Percentiles rank a stretch among this genome's conserved stretches.
Evolutionary conservation across 2,329 filamentous ascomycete species (phyloP).

Genomic region (Clarireedia hainanense): DNA sequence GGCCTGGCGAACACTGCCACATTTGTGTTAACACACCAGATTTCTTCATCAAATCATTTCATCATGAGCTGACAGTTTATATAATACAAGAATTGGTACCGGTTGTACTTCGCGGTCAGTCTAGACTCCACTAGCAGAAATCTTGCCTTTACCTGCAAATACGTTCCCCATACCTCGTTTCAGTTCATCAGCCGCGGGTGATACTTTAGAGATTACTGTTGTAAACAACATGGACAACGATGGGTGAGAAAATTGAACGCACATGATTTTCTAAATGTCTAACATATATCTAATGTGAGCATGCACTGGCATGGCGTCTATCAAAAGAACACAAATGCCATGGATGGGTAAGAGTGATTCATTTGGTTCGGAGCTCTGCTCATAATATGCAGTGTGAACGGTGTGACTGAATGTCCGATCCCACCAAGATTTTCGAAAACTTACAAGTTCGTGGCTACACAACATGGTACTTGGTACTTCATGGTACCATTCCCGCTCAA

Average conservation of each 20-base stretch:
- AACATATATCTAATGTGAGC: conserved; percentile 14
- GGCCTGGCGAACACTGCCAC: too few species aligned
- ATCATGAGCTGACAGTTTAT: too few species aligned
- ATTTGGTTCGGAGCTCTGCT: not conserved
- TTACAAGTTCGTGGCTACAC: conserved; percentile 33
- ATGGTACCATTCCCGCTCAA: conserved; percentile 44
- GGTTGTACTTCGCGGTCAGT: too few species aligned
- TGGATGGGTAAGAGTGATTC: conserved; percentile 29
- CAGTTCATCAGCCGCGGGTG: conserved; percentile 6
- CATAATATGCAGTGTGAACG: conserved; percentile 24
- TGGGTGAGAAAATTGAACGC: not conserved
- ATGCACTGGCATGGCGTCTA: conserved; percentile 40
- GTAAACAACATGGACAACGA: conserved; percentile 5
- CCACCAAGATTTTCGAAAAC: conserved; percentile 42
- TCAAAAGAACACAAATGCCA: conserved; percentile 31
- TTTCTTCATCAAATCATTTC: too few species aligned
- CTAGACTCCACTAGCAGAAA: too few species aligned
- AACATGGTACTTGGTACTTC: not conserved
- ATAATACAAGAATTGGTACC: too few species aligned
- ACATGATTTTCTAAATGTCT: conserved; percentile 8
- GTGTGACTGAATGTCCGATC: conserved; percentile 19
- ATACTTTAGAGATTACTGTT: conserved; percentile 18
- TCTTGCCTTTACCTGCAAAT: too few species aligned
- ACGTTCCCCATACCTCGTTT: too few species aligned
- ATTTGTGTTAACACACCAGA: too few species aligned